A percentile compares a stretch with the other conserved stretches of the same genome.
Conservation (phyloP, 805 yeast species). For the Saccharomycopsis fibuligera region DNA sequence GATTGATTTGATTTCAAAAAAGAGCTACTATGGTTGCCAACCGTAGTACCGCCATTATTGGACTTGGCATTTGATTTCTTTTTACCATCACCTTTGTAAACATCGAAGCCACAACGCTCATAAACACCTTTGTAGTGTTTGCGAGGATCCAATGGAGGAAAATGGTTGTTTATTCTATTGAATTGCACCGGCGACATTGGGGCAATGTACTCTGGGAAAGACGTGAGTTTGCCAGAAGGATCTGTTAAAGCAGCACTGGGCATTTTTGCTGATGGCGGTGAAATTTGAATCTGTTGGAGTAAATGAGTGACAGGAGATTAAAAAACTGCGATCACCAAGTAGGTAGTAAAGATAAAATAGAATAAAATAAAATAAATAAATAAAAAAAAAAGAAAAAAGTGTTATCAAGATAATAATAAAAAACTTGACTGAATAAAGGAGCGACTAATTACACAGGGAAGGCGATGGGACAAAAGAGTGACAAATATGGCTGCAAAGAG, state of each 20-base stretch:
- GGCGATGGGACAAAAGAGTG: no score
- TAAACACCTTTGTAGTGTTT: slow-evolving; percentile 62
- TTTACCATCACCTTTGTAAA: slow-evolving; percentile 31
- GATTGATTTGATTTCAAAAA: not conserved
- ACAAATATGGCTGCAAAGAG: no score
- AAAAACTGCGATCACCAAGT: no score
- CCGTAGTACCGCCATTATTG: not conserved
- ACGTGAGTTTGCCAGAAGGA: slow-evolving; percentile 3
- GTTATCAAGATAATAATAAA: not conserved
- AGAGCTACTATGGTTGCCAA: not conserved
- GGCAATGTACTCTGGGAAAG: slow-evolving; percentile 19
- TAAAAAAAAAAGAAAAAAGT: no score
- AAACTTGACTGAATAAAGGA: not conserved
- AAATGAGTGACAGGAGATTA: no score
- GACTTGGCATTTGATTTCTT: slow-evolving; percentile 1
- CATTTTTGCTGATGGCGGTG: no score
- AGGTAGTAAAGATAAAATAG: no score
- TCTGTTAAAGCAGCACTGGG: not conserved
- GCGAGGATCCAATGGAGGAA: slow-evolving; percentile 64
- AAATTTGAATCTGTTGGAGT: no score
- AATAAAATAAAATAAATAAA: no score
- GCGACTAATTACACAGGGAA: no score
- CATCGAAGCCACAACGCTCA: slow-evolving; percentile 80
- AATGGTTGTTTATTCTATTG: slow-evolving; percentile 40
- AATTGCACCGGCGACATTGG: slow-evolving; percentile 22